Evolutionary conservation across 2,329 filamentous ascomycete genomes (phyloP), one percentile per base, ranked within the genome.

Genomic region (Calonectria montana): DNA sequence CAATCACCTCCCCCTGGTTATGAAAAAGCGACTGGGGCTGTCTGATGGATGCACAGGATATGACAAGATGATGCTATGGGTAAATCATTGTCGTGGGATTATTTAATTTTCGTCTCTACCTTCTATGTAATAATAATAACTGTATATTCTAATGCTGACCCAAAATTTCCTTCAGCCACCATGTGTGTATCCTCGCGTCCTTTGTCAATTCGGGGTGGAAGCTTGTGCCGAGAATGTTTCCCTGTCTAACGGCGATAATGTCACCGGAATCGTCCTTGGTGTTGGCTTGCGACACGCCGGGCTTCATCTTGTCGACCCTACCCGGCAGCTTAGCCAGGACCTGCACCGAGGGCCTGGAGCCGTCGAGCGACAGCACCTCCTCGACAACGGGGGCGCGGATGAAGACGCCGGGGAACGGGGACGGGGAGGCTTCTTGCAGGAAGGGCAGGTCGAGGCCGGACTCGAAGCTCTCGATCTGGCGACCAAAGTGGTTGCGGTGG

Each of bases 351-450:
- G 79, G 69, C 6, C 72, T 73, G 78, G 61, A 85, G 9, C 88
- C 74, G 29, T 61, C 25, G 3, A 72, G 55, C 2, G 71, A 63
- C 45, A 98, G 84, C 1, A 98, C 85, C 80, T 92, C 93, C 82
- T 98, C 96, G 1, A 99, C 96, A 0, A 98, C 93, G 0, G 97
- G 97, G 0, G 97, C 97, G 10, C 97, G 90, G 79, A 99, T 99
- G 83, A 99, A 99, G 37, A 98, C 93, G 1, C 92, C 94, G 2
- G 91, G 91, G 81, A 97, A 98, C 0, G 79, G 77, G 0, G 74
- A 43, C n/a, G 70, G 70, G 23, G 41, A 63, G 35, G 77, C 80
- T 5, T 77, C 81, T 16, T 76, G 79, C 6, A 97, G 85, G 78
- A 97, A 97, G 0, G 92, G 91, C 27, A 98, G 85, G 16, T 93